Evolutionary conservation across 257 asterid species (phyloP).

Genomic region (Scutellaria minor): DNA sequence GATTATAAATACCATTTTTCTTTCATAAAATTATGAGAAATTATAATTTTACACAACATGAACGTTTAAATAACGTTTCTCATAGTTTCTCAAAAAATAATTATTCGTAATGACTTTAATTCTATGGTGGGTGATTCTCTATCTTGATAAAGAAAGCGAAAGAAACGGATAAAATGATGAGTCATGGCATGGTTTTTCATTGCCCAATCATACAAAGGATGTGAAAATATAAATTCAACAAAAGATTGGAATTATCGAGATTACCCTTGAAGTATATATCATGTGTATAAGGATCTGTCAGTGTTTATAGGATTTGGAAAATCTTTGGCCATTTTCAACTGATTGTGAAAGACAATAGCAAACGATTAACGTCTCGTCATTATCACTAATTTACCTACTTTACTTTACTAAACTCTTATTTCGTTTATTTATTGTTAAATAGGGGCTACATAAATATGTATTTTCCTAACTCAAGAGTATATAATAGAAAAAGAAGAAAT

Average conservation of each 20-base stretch:
- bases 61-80: no score
- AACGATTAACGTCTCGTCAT: slow-evolving; percentile 28
- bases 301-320: slow-evolving; percentile 34
- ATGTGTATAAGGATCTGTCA: slow-evolving; percentile 33
- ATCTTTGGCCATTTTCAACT: slow-evolving; percentile 37
- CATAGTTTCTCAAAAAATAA: neutral
- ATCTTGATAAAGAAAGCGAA: slow-evolving; percentile 36
- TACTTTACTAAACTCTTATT: neutral
- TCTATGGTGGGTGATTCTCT: slow-evolving; percentile 23
- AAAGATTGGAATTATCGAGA: neutral
- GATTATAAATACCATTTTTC: no score
- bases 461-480: no score
- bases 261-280: neutral
- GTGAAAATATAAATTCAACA: slow-evolving; percentile 1
- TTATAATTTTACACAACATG: no score
- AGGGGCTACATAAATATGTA: no score
- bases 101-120: slow-evolving; percentile 23
- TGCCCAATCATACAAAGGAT: neutral
- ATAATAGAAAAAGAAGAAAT: no score
- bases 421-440: no score
- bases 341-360: slow-evolving; percentile 36
- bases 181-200: neutral
- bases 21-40: no score
- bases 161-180: slow-evolving; percentile 4
- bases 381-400: slow-evolving; percentile 33